Conservation (phyloP, 257 asterid species). For the Nicotiana obtusifolia region DNA sequence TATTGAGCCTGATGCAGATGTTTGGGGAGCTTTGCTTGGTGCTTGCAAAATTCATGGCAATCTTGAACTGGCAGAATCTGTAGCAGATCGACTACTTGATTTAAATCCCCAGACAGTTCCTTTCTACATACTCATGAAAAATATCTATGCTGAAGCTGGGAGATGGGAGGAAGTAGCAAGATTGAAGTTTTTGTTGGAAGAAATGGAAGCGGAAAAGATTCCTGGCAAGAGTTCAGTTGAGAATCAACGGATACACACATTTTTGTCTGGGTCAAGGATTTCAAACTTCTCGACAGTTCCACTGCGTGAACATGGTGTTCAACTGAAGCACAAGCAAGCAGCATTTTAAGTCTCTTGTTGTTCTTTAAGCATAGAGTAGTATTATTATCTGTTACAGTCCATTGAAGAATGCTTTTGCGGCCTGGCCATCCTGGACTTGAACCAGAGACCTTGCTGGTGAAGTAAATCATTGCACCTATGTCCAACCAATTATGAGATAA, state of each 20-base stretch:
- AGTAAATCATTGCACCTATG: neutral
- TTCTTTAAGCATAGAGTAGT: neutral
- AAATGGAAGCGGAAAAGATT: constrained; percentile 11
- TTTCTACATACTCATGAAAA: constrained; percentile 15
- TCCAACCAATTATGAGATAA: neutral
- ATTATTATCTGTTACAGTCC: neutral
- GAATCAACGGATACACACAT: constrained; percentile 11
- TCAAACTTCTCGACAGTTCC: constrained; percentile 2
- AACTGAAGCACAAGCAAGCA: neutral
- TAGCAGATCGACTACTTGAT: constrained; percentile 14
- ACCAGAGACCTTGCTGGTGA: neutral
- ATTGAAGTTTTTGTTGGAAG: constrained; percentile 11
- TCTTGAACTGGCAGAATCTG: constrained; percentile 17
- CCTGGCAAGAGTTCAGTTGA: constrained; percentile 22
- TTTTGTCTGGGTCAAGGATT: constrained; percentile 10
- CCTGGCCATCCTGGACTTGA: neutral
- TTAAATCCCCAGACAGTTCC: constrained; percentile 11
- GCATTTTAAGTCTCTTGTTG: neutral
- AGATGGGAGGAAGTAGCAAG: constrained; percentile 22
- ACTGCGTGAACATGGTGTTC: neutral
- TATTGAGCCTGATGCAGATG: constrained; percentile 10
- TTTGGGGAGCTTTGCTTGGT: constrained; percentile 25
- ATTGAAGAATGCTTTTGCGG: neutral
- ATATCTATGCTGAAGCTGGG: constrained; percentile 14
- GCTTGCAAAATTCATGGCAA: constrained; percentile 20